Conservation (phyloP, 2,329 filamentous ascomycete genomes). For the Bipolaris bicolor region DNA sequence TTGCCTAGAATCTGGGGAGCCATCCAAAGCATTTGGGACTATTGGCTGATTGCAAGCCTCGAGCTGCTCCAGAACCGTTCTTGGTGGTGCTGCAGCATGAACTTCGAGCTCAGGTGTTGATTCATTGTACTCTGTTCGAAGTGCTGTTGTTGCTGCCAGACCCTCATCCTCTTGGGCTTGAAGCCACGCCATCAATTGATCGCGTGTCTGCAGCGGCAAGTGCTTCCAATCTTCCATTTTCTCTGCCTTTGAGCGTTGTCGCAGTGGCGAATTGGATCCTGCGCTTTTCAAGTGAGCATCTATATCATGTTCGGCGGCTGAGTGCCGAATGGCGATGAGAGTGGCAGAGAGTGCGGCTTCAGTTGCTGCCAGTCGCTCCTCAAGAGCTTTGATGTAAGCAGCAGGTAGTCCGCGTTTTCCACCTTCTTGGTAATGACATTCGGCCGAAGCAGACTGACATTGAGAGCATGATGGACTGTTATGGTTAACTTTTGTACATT, state of each 20-base stretch:
- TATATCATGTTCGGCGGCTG: conserved; percentile 1
- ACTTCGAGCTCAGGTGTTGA: not conserved
- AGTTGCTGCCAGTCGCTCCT: conserved; percentile 33
- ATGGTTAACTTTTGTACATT: not conserved
- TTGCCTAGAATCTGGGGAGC: not conserved
- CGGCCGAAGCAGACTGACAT: conserved; percentile 20
- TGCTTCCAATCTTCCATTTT: conserved; percentile 34
- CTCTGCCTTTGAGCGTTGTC: conserved; percentile 29
- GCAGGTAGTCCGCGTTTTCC: conserved; percentile 35
- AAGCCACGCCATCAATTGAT: conserved; percentile 32
- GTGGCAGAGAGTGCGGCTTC: conserved; percentile 29
- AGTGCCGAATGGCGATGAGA: conserved; percentile 19
- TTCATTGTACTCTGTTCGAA: not conserved
- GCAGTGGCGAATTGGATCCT: not conserved
- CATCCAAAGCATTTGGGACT: not conserved
- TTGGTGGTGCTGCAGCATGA: not conserved
- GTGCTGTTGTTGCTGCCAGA: conserved; percentile 2
- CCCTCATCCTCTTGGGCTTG: conserved; percentile 18
- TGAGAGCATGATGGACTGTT: conserved; percentile 34
- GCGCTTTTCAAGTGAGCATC: not conserved
- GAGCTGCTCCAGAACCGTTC: not conserved
- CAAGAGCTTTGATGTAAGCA: conserved; percentile 34
- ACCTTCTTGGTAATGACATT: conserved; percentile 34
- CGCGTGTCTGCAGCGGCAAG: conserved; percentile 24
- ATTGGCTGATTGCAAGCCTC: conserved; percentile 1